Evolutionary conservation across 805 yeast genomes (phyloP).

Genomic region (Lipomyces anomalus): DNA sequence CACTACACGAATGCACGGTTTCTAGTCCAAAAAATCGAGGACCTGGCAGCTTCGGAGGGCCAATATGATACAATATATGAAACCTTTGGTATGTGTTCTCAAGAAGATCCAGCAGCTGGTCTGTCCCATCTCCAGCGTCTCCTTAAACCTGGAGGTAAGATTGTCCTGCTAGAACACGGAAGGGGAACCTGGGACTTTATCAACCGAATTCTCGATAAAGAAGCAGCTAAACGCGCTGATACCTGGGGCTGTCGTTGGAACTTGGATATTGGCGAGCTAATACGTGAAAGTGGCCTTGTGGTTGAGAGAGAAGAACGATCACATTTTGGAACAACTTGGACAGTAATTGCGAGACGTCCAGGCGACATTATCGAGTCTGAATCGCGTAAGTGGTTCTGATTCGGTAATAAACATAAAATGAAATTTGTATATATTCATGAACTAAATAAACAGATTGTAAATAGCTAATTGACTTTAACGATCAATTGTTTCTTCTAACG

Average conservation of each 20-base stretch:
- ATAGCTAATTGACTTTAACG: no score
- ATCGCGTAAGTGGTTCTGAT: no score
- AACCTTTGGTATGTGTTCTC: conserved; percentile 94
- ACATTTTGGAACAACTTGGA: conserved; percentile 83
- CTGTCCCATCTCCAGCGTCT: conserved; percentile 64
- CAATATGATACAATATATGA: conserved; percentile 89
- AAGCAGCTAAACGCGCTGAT: conserved; percentile 76
- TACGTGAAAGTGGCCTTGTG: conserved; percentile 78
- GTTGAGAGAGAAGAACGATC: conserved; percentile 72
- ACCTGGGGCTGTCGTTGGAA: conserved; percentile 99
- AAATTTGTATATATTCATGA: no score
- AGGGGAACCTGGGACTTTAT: conserved; percentile 73
- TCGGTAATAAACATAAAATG: no score
- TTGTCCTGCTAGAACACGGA: conserved; percentile 87
- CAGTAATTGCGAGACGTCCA: conserved; percentile 17
- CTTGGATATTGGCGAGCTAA: conserved; percentile 80
- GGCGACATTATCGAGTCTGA: conserved; percentile 23
- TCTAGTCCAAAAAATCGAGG: conserved; percentile 78
- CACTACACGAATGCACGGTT: conserved; percentile 68
- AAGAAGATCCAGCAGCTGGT: conserved; percentile 83
- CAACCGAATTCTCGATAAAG: conserved; percentile 71
- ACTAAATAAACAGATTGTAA: no score
- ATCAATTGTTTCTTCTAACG: no score
- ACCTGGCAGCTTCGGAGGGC: conserved; percentile 42
- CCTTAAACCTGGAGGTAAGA: conserved; percentile 84